Evolutionary conservation across 148 eudicot genomes (phyloP), one percentile per base, ranked within the genome.

Genomic region (Fagopyrum homotropicum): DNA sequence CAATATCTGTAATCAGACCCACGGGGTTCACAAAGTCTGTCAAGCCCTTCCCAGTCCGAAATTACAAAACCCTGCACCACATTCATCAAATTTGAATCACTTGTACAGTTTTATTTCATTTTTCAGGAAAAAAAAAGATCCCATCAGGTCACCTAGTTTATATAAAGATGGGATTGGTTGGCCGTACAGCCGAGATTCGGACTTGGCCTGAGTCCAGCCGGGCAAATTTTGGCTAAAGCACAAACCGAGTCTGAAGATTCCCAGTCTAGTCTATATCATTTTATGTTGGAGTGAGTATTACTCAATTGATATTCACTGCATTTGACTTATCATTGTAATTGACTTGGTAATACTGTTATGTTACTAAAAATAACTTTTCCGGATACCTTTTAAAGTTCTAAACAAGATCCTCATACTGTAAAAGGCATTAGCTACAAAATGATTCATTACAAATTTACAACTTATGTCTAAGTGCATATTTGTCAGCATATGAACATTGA

Each of bases 1-100:
- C 84, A 83, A 45, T 78, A 73, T 43, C 91, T 88, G 77, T 90
- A 95, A 78, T 95, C 77, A 74, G 93, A 84, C 19, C 92, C 92
- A 61, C 48, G 75, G 45, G 96, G 96, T 73, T 76, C 73, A 75
- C 79, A 85, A 30, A 95, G 86, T 77, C 84, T 78, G 79, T 95
- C 98, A 79, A 95, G 85, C 69, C 88, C 98, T 81, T 89, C 91
- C 92, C 96, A 95, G 73, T 95, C 98, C 35, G 97, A 84, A 68
- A 95, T 92, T 60, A 95, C 83, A 82, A 92, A 82, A 48, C 98
- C 98, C 98, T 95, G 89, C 76, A 83, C 61, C 75, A 81, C 52
- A 74, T 48, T 8, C 68, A 61, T 61, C 12, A 61, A 48, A 17
- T 22, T 12, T 57, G 3, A 3, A 22, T 57, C 63, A 57, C 4